Evolutionary conservation across 768 basidiomycete species (phyloP), one percentile per base, ranked within the genome.

Genomic region (Butyriboletus loyo): DNA sequence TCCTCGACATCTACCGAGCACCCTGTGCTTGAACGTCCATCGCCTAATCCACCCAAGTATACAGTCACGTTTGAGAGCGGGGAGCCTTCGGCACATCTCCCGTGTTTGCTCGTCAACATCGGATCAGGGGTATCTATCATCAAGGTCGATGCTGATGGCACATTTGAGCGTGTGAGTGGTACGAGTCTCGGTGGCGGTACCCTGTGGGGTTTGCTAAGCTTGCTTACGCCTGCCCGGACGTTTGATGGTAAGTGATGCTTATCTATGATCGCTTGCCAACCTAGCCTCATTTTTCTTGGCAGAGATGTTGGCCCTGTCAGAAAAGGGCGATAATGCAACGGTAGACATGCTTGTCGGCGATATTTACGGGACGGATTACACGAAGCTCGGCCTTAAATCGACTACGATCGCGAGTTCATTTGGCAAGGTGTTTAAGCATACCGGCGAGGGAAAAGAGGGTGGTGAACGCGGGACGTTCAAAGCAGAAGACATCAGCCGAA

Each of bases 301-400:
- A 99, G 97, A 98, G 71, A 99, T 99, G 96, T 76, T 99, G 59
- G 82, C 85, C 8, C 78, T 99, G 21, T 97, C 97, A 0, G 97
- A 99, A 72, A 69, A 81, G 65, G 97, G 97, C 35, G 92, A 97
- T 72, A 98, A 99, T 66, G 83, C 89, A 38, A 79, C 80, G 6
- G 95, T 98, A 14, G 97, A 99, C 70, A 98, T 98, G 96, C 85
- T 98, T 43, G 95, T 99, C 40, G 96, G 97, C 32, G 97, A 99
- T 73, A 99, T 99, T 61, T 99, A 97, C 69, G 92, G 97, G n/a
- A 88, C 92, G 60, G 97, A 98, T 73, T 98, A 98, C 74, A 85
- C 82, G 69, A 87, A 89, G 55, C 83, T 99, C 32, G 97, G 97
- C 17, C 83, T 99, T 50, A 98, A 98, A 72, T 97, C 95, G 32